Evolutionary conservation across 768 basidiomycete species (phyloP).

Genomic region (Mycena venus): DNA sequence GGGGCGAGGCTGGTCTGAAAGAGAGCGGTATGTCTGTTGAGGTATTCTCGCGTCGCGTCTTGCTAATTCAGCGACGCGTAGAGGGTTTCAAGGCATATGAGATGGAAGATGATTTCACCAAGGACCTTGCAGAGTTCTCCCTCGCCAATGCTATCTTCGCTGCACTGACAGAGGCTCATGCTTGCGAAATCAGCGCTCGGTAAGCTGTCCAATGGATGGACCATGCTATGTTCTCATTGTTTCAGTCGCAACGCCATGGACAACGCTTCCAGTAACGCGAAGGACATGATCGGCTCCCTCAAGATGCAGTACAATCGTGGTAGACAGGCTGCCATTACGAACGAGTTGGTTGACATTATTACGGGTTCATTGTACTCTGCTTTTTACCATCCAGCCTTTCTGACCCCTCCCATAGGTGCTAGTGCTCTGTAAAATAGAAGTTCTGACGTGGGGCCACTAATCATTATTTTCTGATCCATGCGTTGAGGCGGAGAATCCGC

Average conservation of each 20-base stretch:
- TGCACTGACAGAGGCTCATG: constrained; percentile 94
- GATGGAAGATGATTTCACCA: constrained; percentile 96
- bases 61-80: neutral
- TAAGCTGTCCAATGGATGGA: constrained; percentile 45
- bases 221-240: neutral
- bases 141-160: constrained; percentile 97
- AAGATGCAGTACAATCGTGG: constrained; percentile 99
- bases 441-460: constrained; percentile 7
- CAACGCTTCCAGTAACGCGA: constrained; percentile 98
- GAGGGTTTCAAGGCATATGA: constrained; percentile 93
- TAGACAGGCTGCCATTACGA: constrained; percentile 97
- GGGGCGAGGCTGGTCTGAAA: constrained; percentile 84
- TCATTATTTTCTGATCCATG: constrained; percentile 14
- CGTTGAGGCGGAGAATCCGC: neutral
- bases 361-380: constrained; percentile 69
- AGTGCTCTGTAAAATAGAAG: constrained; percentile 31
- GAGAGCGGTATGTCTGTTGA: constrained; percentile 80
- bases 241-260: constrained; percentile 97
- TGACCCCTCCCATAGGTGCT: constrained; percentile 28
- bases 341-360: constrained; percentile 93
- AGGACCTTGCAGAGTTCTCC: constrained; percentile 94
- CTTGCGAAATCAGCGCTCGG: constrained; percentile 95
- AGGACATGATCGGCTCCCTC: constrained; percentile 89
- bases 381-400: neutral
- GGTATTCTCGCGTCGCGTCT: neutral